Evolutionary conservation across 805 yeast species (phyloP), one percentile per base, ranked within the genome.

Genomic region (Metschnikowia noctiluminum): DNA sequence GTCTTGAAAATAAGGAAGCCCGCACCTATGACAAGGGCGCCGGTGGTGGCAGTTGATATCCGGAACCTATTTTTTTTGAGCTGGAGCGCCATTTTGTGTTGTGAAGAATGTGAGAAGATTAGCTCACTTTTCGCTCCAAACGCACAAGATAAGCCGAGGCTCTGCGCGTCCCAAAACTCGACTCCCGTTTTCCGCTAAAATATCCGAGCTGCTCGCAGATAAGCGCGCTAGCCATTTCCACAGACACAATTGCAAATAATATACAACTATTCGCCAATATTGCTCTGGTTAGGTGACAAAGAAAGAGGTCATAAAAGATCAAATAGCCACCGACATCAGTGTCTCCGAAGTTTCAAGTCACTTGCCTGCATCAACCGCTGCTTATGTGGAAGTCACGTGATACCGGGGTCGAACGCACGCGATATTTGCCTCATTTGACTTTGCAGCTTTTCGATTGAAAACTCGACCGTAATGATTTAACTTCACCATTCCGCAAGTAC

Each of bases 11-110:
- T 50, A 6, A 78, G 40, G 28, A 70, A 61, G 0, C 76, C 65
- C 3, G 76, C 73, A 26, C 79, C 80, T 11, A 77, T 45, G 4
- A 74, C 54, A 11, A 70, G 71, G 0, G 73, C 74, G 8, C 79
- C 71, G 2, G 78, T 65, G 4, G 78, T 63, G 4, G 69, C 60
- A 1, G 53, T 38, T 9, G 62, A 47, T 3, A 60, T 42, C 37
- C 54, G 54, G 46, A 51, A 56, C 28, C 51, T 54, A 28, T 55
- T 45, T 36, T 43, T 61, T 28, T 53, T 59, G 43, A 61, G 54
- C 16, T 53, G 63, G 40, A 61, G 59, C 31, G 65, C 60, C 65
- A 61, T 61, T 37, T 34, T 41, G 27, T 16, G 30, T 11, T 31
- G n/a, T 16, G 15, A 13, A 11, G 36, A 13, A 7, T 2, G 12